Evolutionary conservation across 2,329 filamentous ascomycete genomes (phyloP), one percentile per base, ranked within the genome.

Genomic region (Fusarium sp.): DNA sequence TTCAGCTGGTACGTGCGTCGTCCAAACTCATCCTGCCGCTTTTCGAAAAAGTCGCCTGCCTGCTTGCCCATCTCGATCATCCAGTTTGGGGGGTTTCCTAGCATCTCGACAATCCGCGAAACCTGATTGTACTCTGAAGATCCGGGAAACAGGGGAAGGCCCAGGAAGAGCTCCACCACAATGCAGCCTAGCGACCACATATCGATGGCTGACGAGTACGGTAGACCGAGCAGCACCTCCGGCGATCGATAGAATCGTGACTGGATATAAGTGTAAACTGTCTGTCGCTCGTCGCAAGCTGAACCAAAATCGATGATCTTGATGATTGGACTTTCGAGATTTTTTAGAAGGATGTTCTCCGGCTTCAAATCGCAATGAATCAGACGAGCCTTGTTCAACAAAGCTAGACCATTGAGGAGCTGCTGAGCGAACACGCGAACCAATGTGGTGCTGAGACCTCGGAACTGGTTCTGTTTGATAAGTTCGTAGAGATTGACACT

Each of bases 181-280:
- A 99, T 99, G 80, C 96, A 99, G 55, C 96, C 96, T 44, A 99
- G 84, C 6, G 96, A 99, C 96, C 96, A 99, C 95, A 99, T 99
- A 77, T 99, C 96, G 76, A 99, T 99, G 42, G 96, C 96, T 6
- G 96, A 97, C 15, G 96, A 98, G 79, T 99, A 99, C 63, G 96
- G 96, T 47, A 99, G 83, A 6, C 96, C 96, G n/a, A 99, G 84
- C 37, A 99, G 81, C 13, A 99, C 96, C 79, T 99, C 96, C 2
- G 96, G 96, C 0, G 96, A 99, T 69, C 96, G 90, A 81, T 99
- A 99, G 81, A 99, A 99, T 73, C 96, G 88, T 11, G 96, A 99
- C 79, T 99, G 96, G 65, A 99, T 99, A 79, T 99, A 99, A 8
- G 96, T 99, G 80, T 99, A 99, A 30, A 99, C 96, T 1, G 96